Evolutionary conservation across 192 early-diverging fungal genomes (phyloP), one percentile per base, ranked within the genome.

Genomic region (Entomortierella lignicola): DNA sequence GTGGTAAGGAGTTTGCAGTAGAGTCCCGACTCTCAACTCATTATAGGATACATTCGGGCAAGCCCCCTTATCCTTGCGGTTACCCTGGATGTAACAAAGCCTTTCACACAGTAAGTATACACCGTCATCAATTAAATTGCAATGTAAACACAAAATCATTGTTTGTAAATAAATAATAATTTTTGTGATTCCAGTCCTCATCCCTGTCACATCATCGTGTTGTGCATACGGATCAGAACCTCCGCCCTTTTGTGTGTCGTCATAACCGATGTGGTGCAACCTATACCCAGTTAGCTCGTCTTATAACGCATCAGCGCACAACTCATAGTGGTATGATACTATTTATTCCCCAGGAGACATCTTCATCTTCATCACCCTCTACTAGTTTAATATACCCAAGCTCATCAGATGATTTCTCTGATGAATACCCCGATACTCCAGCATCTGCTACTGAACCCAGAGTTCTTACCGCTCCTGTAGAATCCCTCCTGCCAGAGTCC

Each of bases 161-260:
- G 8, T 27, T n/a, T n/a, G n/a, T n/a, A n/a, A n/a, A n/a, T n/a
- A n/a, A n/a, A n/a, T n/a, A n/a, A n/a, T n/a, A n/a, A 17, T 26
- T 52, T 10, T 27, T 41, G 21, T 41, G 0, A 8, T 30, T 61
- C 17, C 42, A 77, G 73, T 77, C 73, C 0, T 77, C 73, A 2
- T 77, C 73, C 44, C 31, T 77, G 34, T 77, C 74, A 11, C 66
- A 77, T 50, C 74, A 77, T 31, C 57, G 74, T 0, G 74, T 77
- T 27, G 66, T 77, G 20, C 74, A 77, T 39, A 59, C 74, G 8
- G 74, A 77, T 39, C 74, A 69, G 13, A 66, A 66, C 27, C 66
- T 77, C 0, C 39, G 74, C 23, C 66, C 74, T 2, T 77, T 59
- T 43, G 66, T 77, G 6, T 77, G 74, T 53, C 74, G 74, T 44